Evolutionary conservation across 805 yeast species (phyloP).

Genomic region (Torulaspora delbrueckii): DNA sequence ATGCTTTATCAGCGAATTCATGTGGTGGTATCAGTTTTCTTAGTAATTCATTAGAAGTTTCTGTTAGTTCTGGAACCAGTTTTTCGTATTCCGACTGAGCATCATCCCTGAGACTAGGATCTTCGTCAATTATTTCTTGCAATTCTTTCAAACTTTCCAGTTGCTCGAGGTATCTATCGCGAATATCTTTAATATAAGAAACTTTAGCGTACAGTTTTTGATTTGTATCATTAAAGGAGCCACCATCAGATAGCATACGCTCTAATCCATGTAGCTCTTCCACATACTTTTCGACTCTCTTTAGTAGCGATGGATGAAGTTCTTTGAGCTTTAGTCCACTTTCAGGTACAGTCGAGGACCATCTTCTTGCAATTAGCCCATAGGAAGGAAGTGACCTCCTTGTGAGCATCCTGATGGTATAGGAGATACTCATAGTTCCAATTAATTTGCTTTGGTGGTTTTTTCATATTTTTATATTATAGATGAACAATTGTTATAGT

Average conservation of each 20-base stretch:
- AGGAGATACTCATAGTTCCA: background rate
- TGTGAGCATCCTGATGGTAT: background rate
- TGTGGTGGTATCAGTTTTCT: conserved; percentile 66
- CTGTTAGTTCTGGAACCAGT: conserved; percentile 42
- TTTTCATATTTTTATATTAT: background rate
- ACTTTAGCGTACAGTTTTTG: conserved; percentile 48
- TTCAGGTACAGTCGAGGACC: conserved; percentile 10
- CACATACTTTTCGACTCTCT: conserved; percentile 42
- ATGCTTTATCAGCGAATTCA: conserved; percentile 68
- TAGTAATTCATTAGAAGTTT: conserved; percentile 45
- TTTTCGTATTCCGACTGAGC: conserved; percentile 57
- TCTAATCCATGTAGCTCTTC: conserved; percentile 43
- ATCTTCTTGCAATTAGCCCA: conserved; percentile 5
- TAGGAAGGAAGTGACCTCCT: background rate
- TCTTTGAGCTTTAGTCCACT: conserved; percentile 19
- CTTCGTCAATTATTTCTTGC: conserved; percentile 29
- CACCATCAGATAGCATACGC: conserved; percentile 39
- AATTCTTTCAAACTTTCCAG: conserved; percentile 35
- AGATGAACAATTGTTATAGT: background rate
- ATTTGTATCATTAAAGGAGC: conserved; percentile 41
- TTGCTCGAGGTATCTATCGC: conserved; percentile 36
- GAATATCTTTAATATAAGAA: conserved; percentile 41
- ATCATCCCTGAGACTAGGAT: conserved; percentile 43
- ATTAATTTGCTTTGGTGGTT: background rate
- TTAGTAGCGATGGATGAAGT: conserved; percentile 49